Evolutionary conservation across 2,329 filamentous ascomycete genomes (phyloP).

Genomic region (Plenodomus biglobosus): DNA sequence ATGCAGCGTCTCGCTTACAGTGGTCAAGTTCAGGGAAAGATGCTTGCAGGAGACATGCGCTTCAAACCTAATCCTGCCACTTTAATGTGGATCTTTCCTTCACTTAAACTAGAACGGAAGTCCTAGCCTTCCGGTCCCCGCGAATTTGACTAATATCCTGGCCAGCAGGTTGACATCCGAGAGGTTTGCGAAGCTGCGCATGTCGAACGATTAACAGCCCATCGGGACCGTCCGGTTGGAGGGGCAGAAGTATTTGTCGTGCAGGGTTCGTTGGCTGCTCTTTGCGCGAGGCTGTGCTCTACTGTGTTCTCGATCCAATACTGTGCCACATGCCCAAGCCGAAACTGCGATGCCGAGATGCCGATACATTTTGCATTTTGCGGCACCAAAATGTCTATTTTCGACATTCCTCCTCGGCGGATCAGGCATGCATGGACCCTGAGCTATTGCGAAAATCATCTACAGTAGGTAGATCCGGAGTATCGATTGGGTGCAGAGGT

Average conservation of each 20-base stretch:
- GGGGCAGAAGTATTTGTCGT: conserved; percentile 12
- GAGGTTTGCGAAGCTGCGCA: conserved; percentile 6
- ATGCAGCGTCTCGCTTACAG: conserved; percentile 23
- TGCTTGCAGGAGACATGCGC: conserved; percentile 24
- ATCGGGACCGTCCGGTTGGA: conserved; percentile 20
- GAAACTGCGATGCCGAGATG: conserved; percentile 19
- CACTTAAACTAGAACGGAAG: conserved; percentile 11
- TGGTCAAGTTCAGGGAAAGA: conserved; percentile 18
- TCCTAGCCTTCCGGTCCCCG: conserved; percentile 18
- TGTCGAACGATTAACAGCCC: conserved; percentile 33
- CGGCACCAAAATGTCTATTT: conserved; percentile 11
- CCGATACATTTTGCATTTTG: conserved; percentile 11
- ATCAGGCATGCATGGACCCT: neutral
- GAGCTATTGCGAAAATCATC: neutral
- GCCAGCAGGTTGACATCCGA: conserved; percentile 6
- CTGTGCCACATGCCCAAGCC: conserved; percentile 19
- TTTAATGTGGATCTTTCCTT: conserved; percentile 18
- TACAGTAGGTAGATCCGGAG: neutral
- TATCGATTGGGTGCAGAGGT: neutral
- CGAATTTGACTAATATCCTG: conserved; percentile 12
- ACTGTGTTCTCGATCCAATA: too few relatives aligned
- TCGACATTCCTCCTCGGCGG: neutral
- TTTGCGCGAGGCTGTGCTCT: conserved; percentile 3
- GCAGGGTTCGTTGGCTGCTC: conserved; percentile 13
- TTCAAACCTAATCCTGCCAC: conserved; percentile 23